phyloP scores from a whole-genome alignment of 2,329 filamentous ascomycete genomes.

The Pezicula radicicola region DNA sequence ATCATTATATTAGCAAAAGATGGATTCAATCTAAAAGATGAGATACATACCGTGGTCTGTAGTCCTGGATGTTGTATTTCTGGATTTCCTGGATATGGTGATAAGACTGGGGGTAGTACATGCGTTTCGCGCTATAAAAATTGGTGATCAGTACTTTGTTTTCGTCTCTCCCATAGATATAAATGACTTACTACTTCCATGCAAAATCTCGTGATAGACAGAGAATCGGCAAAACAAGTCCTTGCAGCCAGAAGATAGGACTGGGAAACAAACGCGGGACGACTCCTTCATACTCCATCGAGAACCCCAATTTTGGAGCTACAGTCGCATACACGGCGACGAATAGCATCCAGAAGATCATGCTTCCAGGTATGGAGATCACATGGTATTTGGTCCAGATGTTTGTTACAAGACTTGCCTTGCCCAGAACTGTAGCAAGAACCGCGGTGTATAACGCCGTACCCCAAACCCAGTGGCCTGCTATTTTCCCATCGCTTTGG shows the following conservation, averaged over 20 bases:
- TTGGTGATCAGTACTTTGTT: slow-evolving; percentile 13
- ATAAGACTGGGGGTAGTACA: slow-evolving; percentile 95
- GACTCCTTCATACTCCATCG: slow-evolving; percentile 80
- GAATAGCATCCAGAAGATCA: slow-evolving; percentile 88
- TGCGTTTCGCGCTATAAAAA: slow-evolving; percentile 65
- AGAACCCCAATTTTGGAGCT: slow-evolving; percentile 78
- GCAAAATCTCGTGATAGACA: slow-evolving; percentile 86
- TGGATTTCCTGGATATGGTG: slow-evolving; percentile 99
- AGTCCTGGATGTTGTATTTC: slow-evolving; percentile 99
- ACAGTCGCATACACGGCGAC: slow-evolving; percentile 84
- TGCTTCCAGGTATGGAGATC: slow-evolving; percentile 89
- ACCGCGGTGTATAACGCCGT: slow-evolving; percentile 91
- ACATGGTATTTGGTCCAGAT: slow-evolving; percentile 99
- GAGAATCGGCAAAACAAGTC: slow-evolving; percentile 72
- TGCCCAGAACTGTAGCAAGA: slow-evolving; percentile 89
- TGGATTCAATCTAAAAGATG: neutral
- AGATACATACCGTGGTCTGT: slow-evolving; percentile 75
- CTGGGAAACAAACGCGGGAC: slow-evolving; percentile 77
- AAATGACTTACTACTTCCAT: slow-evolving; percentile 75
- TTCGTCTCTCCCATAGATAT: neutral
- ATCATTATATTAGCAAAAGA: slow-evolving; percentile 18
- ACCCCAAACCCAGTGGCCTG: slow-evolving; percentile 98
- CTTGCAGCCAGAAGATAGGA: slow-evolving; percentile 89
- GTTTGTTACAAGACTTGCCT: slow-evolving; percentile 91
- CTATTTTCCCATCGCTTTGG: slow-evolving; percentile 73